Base-by-base conservation (phyloP, 371 early-diverging fungal species). In the Apophysomyces sp. region DNA sequence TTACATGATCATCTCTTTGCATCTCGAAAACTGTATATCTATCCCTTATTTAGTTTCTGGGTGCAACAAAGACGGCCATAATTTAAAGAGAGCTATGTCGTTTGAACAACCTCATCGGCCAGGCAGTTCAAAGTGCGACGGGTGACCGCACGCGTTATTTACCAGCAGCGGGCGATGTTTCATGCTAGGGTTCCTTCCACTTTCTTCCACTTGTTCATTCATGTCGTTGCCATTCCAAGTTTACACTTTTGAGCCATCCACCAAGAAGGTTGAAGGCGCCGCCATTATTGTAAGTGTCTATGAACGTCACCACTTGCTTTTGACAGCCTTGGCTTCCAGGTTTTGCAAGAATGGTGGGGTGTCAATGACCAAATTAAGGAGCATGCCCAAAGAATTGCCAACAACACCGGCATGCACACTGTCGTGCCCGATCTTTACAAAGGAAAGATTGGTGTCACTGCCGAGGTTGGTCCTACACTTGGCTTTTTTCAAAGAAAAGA, bases 381-480 rank as follows among this genome's bases (percentile, higher is more conserved):
- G 4, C 80, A 81, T 36, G 83, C 78, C 15, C 80, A 83, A 57
- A 60, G 74, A 21, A 61, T 83, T 40, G 81, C 81, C 4, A 73
- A 81, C 70, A 62, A 66, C 39, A 79, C 80, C 4, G 79, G 77
- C n/a, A 76, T 74, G 18, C 56, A 57, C 13, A 68, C 78, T 1
- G 56, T 81, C 28, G 66, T 79, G 4, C 83, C 81, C 7, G 83
- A 83, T 55, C 56, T 83, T 27, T 83, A 81, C 63, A 79, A 80
- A 41, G 83, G 81, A 6, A 80, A 78, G 53, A 27, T 66, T 18
- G 74, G 76, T 3, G 52, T 77, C 24, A 74, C 74, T 28, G 69
- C 69, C n/a, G 78, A 76, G 59, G 76, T 65, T 55, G 21, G 49
- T 16, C 37, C 8, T 4, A 29, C 0, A 2, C 3, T 12, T 51